Conservation (phyloP, 2,329 filamentous ascomycete genomes). For the Periconia digitata region DNA sequence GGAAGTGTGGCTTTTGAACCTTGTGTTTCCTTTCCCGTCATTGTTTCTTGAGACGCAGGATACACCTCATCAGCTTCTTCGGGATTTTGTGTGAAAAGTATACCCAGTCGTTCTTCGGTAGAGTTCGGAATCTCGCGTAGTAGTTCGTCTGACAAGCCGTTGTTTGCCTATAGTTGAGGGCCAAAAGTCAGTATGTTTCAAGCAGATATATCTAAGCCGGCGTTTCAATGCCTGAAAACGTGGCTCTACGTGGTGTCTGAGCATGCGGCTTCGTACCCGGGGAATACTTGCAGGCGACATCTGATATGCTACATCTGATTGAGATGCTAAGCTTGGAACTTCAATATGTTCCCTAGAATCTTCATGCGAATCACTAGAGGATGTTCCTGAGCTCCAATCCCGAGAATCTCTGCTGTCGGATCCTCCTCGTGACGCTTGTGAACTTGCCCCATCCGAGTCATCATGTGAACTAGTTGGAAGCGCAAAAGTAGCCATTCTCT, state of each 20-base stretch:
- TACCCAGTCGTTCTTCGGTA: slow-evolving; percentile 21
- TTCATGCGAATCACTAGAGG: slow-evolving; percentile 12
- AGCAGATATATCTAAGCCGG: too few species aligned
- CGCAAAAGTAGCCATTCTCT: slow-evolving; percentile 38
- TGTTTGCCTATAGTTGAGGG: background rate
- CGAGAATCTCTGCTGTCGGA: slow-evolving; percentile 21
- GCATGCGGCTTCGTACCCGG: too few species aligned
- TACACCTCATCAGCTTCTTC: slow-evolving; percentile 1
- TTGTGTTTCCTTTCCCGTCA: too few species aligned
- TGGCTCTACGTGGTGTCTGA: too few species aligned
- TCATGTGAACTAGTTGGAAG: slow-evolving; percentile 32
- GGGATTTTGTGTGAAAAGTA: slow-evolving; percentile 11
- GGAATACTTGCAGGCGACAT: too few species aligned
- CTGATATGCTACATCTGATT: too few species aligned
- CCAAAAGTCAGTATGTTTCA: background rate
- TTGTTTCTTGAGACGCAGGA: too few species aligned
- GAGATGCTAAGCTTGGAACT: too few species aligned
- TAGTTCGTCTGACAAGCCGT: slow-evolving; percentile 22
- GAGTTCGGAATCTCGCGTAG: slow-evolving; percentile 29
- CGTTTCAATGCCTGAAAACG: too few species aligned
- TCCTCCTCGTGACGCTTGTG: slow-evolving; percentile 30
- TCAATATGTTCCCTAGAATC: background rate
- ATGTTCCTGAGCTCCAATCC: slow-evolving; percentile 18
- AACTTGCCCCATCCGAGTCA: slow-evolving; percentile 33
- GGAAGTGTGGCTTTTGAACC: background rate